Evolutionary conservation across 2,329 filamentous ascomycete species (phyloP).

Genomic region (Penicillium sp.): DNA sequence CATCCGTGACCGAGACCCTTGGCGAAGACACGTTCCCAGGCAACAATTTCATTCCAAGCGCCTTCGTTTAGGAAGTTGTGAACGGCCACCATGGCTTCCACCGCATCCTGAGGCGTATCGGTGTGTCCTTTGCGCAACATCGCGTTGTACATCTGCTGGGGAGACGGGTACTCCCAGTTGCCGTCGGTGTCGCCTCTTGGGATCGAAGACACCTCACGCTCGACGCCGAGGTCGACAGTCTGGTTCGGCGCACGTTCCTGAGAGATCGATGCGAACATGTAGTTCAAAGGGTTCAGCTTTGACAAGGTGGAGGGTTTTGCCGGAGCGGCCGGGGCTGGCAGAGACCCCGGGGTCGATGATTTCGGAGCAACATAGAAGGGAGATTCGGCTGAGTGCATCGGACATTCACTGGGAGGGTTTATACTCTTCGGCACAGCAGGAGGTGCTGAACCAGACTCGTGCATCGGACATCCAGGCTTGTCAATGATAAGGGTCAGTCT

Average conservation of each 20-base stretch:
- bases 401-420: conserved; percentile 39
- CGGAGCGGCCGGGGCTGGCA: conserved; percentile 27
- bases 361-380: conserved; percentile 43
- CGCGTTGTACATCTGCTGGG: conserved; percentile 99
- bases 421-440: conserved; percentile 28
- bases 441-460: conserved; percentile 45
- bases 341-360: conserved; percentile 29
- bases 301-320: conserved; percentile 52
- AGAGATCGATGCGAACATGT: conserved; percentile 86
- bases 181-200: conserved; percentile 70
- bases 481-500: conserved; percentile 22
- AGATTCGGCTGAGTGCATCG: conserved; percentile 48
- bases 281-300: conserved; percentile 79
- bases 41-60: conserved; percentile 90
- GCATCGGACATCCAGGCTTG: conserved; percentile 70
- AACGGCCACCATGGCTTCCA: conserved; percentile 94
- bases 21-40: conserved; percentile 84
- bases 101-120: conserved; percentile 86
- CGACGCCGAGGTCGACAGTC: conserved; percentile 66
- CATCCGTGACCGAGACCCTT: conserved; percentile 68
- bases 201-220: conserved; percentile 81
- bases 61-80: conserved; percentile 99
- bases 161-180: conserved; percentile 97
- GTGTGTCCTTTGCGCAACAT: conserved; percentile 93
- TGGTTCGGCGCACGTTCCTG: conserved; percentile 74